These are phyloP conservation scores for Lepidopterella palustris DNA, from an alignment of 495 filamentous ascomycete species.

Conservation along the genomic window DNA sequence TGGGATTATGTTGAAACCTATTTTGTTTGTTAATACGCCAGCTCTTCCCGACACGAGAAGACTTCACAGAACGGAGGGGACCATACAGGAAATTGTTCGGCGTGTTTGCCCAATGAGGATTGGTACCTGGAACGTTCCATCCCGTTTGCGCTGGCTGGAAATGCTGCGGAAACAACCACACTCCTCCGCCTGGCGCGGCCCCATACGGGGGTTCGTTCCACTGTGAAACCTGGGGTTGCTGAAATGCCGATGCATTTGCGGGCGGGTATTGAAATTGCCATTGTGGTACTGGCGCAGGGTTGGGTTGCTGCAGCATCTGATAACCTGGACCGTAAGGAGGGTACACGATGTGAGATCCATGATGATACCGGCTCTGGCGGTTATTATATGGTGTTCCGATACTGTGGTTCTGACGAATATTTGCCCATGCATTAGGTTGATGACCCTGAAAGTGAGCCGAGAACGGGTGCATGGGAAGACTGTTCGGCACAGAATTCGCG, in stretches of 20 bases:
- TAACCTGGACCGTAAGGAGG: not conserved
- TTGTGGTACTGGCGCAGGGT: not conserved
- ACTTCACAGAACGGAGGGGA: not conserved
- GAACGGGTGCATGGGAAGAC: too few species aligned
- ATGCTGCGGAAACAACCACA: not conserved
- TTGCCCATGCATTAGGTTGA: too few species aligned
- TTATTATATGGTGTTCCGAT: not conserved
- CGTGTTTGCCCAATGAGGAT: not conserved
- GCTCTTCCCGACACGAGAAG: not conserved
- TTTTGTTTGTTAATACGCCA: slow-evolving; percentile 15
- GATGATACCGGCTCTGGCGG: not conserved
- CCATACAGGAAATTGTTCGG: slow-evolving; percentile 23
- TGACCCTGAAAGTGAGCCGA: too few species aligned
- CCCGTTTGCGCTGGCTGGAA: not conserved
- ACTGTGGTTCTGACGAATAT: not conserved
- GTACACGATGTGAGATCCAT: too few species aligned
- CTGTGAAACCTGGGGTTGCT: not conserved
- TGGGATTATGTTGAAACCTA: not conserved
- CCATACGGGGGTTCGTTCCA: not conserved
- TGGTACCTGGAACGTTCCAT: not conserved
- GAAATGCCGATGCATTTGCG: not conserved
- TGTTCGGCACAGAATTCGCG: too few species aligned
- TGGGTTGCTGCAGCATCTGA: not conserved
- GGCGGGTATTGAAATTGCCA: not conserved
- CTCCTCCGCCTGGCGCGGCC: not conserved